A percentile compares a stretch with the other conserved stretches of the same genome.
Evolutionary conservation across 805 yeast species (phyloP).

Genomic region (Pichia paraexigua): DNA sequence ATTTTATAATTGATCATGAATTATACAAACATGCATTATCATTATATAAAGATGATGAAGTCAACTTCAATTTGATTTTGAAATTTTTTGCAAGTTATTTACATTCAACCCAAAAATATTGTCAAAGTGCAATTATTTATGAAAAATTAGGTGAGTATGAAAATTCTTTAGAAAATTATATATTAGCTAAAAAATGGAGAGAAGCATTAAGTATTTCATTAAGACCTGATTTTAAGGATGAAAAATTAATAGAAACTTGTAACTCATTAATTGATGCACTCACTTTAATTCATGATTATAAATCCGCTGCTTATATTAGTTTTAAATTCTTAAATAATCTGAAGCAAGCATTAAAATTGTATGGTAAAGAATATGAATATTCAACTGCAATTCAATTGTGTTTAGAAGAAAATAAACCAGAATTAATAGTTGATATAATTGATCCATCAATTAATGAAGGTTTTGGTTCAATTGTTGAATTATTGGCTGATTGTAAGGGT

Average conservation of each 20-base stretch:
- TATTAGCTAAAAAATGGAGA: conserved; percentile 70
- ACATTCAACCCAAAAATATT: conserved; percentile 45
- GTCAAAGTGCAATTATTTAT: conserved; percentile 72
- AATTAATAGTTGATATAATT: conserved; percentile 48
- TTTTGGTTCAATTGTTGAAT: conserved; percentile 78
- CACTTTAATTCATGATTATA: conserved; percentile 61
- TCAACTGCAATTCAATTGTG: conserved; percentile 72
- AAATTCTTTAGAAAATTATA: conserved; percentile 63
- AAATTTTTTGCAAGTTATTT: conserved; percentile 55
- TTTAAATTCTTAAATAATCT: conserved; percentile 51
- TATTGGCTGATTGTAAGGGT: conserved; percentile 85
- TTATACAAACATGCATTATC: conserved; percentile 64
- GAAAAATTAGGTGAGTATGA: conserved; percentile 55
- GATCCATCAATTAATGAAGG: conserved; percentile 80
- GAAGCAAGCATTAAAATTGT: conserved; percentile 54
- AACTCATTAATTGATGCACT: conserved; percentile 53
- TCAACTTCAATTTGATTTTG: conserved; percentile 48
- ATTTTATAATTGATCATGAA: conserved; percentile 60
- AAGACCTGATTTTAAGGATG: conserved; percentile 30
- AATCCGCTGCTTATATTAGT: conserved; percentile 76
- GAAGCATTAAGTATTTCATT: conserved; percentile 67
- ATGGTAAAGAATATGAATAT: conserved; percentile 67
- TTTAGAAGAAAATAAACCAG: conserved; percentile 33
- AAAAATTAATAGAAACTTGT: conserved; percentile 39
- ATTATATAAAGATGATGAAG: conserved; percentile 49